A percentile compares a stretch with the other conserved stretches of the same genome.
Evolutionary conservation across 2,329 filamentous ascomycete genomes (phyloP).

Genomic region (Alternaria incomplexa): DNA sequence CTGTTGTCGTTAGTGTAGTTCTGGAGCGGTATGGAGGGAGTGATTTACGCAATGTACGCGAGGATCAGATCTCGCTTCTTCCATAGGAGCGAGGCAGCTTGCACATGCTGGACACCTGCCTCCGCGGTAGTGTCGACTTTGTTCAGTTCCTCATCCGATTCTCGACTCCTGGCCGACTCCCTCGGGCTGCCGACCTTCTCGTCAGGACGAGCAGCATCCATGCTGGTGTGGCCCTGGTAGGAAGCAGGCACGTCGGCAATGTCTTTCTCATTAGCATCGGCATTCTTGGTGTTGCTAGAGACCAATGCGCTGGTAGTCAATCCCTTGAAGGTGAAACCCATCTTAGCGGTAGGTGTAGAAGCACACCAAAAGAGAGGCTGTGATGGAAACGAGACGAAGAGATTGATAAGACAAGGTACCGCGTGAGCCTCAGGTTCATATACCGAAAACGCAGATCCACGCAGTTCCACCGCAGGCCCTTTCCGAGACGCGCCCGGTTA

Average conservation of each 20-base stretch:
- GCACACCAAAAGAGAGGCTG: constrained; percentile 3
- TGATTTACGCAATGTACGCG: constrained; percentile 37
- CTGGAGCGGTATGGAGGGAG: not conserved
- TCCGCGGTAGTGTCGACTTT: constrained; percentile 40
- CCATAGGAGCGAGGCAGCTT: constrained; percentile 39
- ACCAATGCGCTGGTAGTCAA: constrained; percentile 36
- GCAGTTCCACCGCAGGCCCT: constrained; percentile 11
- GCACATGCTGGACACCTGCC: constrained; percentile 35
- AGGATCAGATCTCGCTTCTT: constrained; percentile 33
- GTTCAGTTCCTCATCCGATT: constrained; percentile 41
- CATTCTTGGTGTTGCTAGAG: constrained; percentile 18
- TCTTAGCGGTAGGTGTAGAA: constrained; percentile 17
- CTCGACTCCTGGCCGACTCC: constrained; percentile 7
- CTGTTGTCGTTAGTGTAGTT: constrained; percentile 23
- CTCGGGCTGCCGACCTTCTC: constrained; percentile 38
- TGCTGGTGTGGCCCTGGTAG: constrained; percentile 37
- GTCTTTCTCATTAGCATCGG: constrained; percentile 29
- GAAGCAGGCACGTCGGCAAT: constrained; percentile 37
- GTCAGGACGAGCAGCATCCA: constrained; percentile 27
- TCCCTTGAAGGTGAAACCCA: constrained; percentile 43
- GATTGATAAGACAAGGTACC: constrained; percentile 38
- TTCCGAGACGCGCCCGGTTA: constrained; percentile 13
- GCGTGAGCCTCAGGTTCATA: constrained; percentile 25
- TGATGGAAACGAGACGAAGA: constrained; percentile 8
- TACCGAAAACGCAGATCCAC: constrained; percentile 18